phyloP scores from a whole-genome alignment of 768 basidiomycete genomes.

The Lenzites betulinus region DNA sequence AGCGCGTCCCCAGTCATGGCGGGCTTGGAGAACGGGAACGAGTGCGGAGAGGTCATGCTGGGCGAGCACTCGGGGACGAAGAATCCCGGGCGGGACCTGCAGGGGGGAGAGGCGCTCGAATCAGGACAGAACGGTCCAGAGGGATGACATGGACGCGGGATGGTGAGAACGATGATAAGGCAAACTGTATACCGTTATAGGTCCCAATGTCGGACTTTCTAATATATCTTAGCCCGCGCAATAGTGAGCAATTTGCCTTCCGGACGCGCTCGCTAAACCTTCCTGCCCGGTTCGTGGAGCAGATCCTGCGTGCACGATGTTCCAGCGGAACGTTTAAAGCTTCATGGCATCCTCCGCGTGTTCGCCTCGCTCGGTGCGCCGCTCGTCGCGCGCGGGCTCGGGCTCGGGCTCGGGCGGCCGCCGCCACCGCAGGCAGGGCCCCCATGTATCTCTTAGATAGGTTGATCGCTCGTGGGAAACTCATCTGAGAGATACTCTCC shows the following conservation, averaged over 20 bases:
- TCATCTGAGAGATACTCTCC: no score
- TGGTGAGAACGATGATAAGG: slow-evolving; percentile 30
- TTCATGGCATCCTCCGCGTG: slow-evolving; percentile 31
- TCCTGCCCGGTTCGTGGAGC: slow-evolving; percentile 8
- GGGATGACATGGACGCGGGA: slow-evolving; percentile 19
- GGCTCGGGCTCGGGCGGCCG: neutral
- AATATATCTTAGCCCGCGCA: slow-evolving; percentile 19
- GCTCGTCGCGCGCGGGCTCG: neutral
- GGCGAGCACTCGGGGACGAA: slow-evolving; percentile 7
- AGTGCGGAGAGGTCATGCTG: slow-evolving; percentile 23
- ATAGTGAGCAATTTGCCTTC: slow-evolving; percentile 17
- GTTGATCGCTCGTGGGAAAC: no score
- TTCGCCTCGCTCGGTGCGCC: neutral
- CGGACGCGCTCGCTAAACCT: slow-evolving; percentile 14
- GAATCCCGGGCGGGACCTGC: slow-evolving; percentile 21
- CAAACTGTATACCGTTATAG: slow-evolving; percentile 29
- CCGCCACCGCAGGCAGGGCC: no score
- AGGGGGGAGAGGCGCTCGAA: slow-evolving; percentile 17
- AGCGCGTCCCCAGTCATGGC: slow-evolving; percentile 27
- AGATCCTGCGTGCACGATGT: slow-evolving; percentile 10
- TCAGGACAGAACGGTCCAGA: slow-evolving; percentile 23
- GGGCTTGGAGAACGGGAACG: slow-evolving; percentile 25
- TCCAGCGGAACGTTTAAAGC: slow-evolving; percentile 31
- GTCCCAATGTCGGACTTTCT: slow-evolving; percentile 32
- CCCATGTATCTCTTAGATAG: no score